phyloP scores from a whole-genome alignment of 2,329 filamentous ascomycete genomes.

The Venturia aucupariae region DNA sequence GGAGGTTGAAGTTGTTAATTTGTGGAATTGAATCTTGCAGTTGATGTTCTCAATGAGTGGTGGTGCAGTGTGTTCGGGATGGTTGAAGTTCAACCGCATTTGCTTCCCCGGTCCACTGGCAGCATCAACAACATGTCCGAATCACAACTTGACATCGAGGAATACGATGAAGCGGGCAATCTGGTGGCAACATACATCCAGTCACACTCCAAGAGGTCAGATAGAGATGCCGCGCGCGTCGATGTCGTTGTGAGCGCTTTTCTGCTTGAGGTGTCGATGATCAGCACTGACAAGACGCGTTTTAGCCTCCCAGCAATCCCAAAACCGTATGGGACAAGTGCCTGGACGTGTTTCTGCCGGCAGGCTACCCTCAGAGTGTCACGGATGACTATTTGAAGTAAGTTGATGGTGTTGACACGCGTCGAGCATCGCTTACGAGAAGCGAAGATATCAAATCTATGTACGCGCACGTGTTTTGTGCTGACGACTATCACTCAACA shows the following conservation, averaged over 20 bases:
- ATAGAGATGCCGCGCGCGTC: slow-evolving; percentile 28
- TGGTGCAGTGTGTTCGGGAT: neutral
- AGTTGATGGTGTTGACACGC: slow-evolving; percentile 25
- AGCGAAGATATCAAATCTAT: slow-evolving; percentile 55
- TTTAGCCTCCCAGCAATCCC: neutral
- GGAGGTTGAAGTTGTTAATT: too few species aligned
- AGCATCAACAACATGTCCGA: slow-evolving; percentile 2
- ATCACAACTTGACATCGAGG: slow-evolving; percentile 20
- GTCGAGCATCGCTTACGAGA: slow-evolving; percentile 10
- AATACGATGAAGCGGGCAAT: slow-evolving; percentile 43
- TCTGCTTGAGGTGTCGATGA: neutral
- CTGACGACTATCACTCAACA: neutral
- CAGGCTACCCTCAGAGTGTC: slow-evolving; percentile 81
- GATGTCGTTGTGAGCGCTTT: slow-evolving; percentile 33
- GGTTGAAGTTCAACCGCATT: neutral
- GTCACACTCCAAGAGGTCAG: slow-evolving; percentile 22
- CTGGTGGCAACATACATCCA: slow-evolving; percentile 42
- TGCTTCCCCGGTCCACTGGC: too few species aligned
- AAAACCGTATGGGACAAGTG: slow-evolving; percentile 30
- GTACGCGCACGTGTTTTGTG: slow-evolving; percentile 32
- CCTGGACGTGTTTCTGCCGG: slow-evolving; percentile 71
- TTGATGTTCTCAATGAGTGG: neutral
- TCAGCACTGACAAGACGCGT: neutral
- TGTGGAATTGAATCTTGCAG: too few species aligned
- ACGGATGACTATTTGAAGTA: slow-evolving; percentile 75